phyloP scores from a whole-genome alignment of 2,329 filamentous ascomycete genomes.

The Cladosporium oxysporum region DNA sequence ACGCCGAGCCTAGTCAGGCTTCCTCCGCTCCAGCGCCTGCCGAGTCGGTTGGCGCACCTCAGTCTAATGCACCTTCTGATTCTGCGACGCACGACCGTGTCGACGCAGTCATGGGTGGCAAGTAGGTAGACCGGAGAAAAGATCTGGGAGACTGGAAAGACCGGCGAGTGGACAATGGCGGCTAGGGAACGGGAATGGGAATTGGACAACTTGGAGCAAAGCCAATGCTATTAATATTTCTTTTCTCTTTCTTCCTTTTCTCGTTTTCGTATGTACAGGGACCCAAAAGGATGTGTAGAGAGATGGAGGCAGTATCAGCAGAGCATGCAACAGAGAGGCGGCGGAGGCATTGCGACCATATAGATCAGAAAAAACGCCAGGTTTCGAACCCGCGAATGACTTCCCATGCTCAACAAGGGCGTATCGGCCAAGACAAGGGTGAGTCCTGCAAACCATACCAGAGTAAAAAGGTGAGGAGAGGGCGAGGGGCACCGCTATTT shows the following conservation, averaged over 20 bases:
- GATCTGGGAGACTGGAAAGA: neutral
- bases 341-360: neutral
- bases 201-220: conserved; percentile 13
- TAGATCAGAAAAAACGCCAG: neutral
- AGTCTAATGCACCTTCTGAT: neutral
- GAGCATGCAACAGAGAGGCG: neutral
- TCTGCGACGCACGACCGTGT: conserved; percentile 4
- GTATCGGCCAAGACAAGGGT: neutral
- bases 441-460: neutral
- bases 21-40: neutral
- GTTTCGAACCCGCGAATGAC: neutral
- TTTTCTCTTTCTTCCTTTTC: neutral
- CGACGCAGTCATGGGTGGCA: conserved; percentile 13
- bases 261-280: conserved; percentile 5
- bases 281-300: neutral
- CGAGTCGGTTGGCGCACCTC: neutral
- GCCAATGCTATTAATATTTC: conserved; percentile 11
- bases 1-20: neutral
- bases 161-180: neutral
- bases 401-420: neutral
- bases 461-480: neutral
- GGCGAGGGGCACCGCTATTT: neutral
- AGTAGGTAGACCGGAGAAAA: neutral
- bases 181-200: neutral
- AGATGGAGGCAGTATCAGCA: neutral